phyloP scores from a whole-genome alignment of 345 rosid genomes.

The Aethionema arabicum region DNA sequence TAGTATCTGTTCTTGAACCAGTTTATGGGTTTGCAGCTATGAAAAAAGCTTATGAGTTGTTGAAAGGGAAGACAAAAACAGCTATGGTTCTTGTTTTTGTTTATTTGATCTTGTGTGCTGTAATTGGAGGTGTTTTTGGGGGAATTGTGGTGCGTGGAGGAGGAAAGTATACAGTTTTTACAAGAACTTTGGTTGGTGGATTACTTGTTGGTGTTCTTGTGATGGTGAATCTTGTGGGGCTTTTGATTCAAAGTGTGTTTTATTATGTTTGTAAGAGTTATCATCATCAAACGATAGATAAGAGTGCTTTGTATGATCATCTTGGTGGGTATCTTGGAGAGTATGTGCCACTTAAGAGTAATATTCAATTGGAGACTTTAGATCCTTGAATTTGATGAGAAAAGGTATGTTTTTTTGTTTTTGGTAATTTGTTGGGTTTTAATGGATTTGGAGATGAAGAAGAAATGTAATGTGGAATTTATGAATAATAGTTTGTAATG shows the following conservation, averaged over 20 bases:
- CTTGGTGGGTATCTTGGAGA: conserved; percentile 98
- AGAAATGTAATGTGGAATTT: conserved; percentile 19
- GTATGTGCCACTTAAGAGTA: conserved; percentile 92
- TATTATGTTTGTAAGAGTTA: conserved; percentile 93
- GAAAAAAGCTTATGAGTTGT: conserved; percentile 84
- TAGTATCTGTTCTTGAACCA: conserved; percentile 89
- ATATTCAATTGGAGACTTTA: conserved; percentile 85
- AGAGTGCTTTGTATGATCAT: conserved; percentile 76
- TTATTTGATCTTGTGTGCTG: conserved; percentile 48
- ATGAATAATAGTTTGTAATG: conserved; percentile 22
- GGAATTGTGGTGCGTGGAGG: conserved; percentile 85
- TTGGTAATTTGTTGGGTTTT: background rate
- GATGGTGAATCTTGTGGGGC: conserved; percentile 84
- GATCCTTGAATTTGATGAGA: conserved; percentile 45
- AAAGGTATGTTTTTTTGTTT: conserved; percentile 8
- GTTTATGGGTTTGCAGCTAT: conserved; percentile 79
- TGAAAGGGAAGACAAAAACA: conserved; percentile 64
- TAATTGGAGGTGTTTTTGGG: conserved; percentile 48
- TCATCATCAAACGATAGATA: conserved; percentile 88
- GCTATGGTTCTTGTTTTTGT: conserved; percentile 67
- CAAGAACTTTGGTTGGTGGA: conserved; percentile 77
- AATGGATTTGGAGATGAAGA: conserved; percentile 21
- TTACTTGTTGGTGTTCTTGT: conserved; percentile 82
- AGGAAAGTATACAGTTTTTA: conserved; percentile 52
- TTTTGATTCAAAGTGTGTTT: conserved; percentile 92